Base-by-base conservation (phyloP, 805 yeast genomes). In the Candida morakotiae region DNA sequence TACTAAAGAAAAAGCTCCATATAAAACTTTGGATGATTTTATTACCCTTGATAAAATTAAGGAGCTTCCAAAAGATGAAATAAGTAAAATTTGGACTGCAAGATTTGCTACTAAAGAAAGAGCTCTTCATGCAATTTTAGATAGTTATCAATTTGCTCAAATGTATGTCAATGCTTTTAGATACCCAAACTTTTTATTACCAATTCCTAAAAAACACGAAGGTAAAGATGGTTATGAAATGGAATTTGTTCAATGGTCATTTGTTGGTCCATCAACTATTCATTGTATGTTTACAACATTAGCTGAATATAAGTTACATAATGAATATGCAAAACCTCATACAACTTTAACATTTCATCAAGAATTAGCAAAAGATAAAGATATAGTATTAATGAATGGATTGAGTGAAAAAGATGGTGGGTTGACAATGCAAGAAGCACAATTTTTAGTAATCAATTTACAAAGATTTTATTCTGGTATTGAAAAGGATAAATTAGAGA, bases 281-380 rank as follows among this genome's bases (percentile, higher is more conserved):
- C 96, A 93, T 62, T 87, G 95, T 55, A 73, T 93, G 74, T 69
- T 93, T 49, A 93, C 98, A 2, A 80, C 96, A 0, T 71, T 93
- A 45, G 89, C 93, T 1, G 98, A 93, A 61, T 93, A 79, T 62
- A 88, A 91, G 58, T 71, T 88, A 20, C 96, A 91, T 54, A 78
- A 77, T 39, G 97, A 91, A 55, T 93, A 71, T 60, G 96, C 98
- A 8, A 82, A 87, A 55, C 98, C 98, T 1, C 98, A 93, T 59
- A 87, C 97, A 0, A 86, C 96, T 0, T 67, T 93, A 44, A 77
- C 80, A 60, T 84, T 91, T 69, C 97, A 91, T 63, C 77, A 81
- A 30, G 96, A 93, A 39, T 62, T 91, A 35, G 65, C 63, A 4
- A 60, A 69, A 0, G 69, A 71, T 11, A 81, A 85, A 44, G 79